These are phyloP conservation scores for Spatholobus suberectus DNA, from an alignment of 306 rosid species.

Conservation along the genomic window DNA sequence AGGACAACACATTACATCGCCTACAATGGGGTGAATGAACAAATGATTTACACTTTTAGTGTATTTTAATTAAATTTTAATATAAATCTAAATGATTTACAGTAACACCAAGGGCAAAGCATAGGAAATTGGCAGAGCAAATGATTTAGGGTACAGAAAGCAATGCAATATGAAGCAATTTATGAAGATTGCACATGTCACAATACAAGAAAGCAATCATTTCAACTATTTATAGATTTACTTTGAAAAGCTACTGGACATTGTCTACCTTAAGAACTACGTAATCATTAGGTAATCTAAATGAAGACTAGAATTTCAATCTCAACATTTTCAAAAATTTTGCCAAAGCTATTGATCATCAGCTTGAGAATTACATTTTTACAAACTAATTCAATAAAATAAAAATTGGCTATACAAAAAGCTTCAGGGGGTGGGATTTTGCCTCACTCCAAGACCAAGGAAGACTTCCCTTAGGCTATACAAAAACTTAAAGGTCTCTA, in stretches of 20 bases:
- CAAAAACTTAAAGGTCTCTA: slow-evolving; percentile 35
- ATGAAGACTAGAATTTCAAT: slow-evolving; percentile 20
- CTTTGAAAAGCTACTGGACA: neutral
- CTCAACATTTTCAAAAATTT: slow-evolving; percentile 37
- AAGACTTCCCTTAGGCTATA: slow-evolving; percentile 9
- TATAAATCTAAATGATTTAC: too few relatives aligned
- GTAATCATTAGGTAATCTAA: slow-evolving; percentile 10
- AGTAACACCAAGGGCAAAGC: too few relatives aligned
- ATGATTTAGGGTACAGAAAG: too few relatives aligned
- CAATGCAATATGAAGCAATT: neutral
- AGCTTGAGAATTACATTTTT: slow-evolving; percentile 39
- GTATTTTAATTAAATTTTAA: too few relatives aligned
- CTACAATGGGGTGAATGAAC: too few relatives aligned
- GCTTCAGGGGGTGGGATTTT: slow-evolving; percentile 1
- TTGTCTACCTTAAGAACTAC: neutral
- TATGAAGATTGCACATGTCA: neutral
- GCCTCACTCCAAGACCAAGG: neutral
- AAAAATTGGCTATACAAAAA: slow-evolving; percentile 25
- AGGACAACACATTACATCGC: too few relatives aligned
- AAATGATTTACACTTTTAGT: too few relatives aligned
- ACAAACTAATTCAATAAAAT: neutral
- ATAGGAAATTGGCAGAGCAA: too few relatives aligned
- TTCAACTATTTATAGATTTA: neutral
- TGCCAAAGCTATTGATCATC: slow-evolving; percentile 30
- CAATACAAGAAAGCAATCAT: neutral